Conservation (phyloP, 805 yeast species). For the Ogataea wickerhamii region DNA sequence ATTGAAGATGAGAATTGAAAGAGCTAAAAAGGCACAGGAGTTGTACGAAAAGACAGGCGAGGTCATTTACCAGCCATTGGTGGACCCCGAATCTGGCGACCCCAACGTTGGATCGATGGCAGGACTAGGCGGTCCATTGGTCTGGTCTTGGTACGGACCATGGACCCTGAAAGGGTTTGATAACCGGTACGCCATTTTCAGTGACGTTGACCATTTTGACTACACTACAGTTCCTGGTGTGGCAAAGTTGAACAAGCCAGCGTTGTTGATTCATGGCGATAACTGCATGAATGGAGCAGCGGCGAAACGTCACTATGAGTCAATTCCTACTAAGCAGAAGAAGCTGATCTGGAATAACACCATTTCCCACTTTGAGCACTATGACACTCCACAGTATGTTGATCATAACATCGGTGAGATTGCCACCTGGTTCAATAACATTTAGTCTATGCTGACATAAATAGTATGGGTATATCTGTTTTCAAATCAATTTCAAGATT, state of each 20-base stretch:
- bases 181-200: background rate
- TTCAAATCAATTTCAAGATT: no score
- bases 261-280: background rate
- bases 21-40: background rate
- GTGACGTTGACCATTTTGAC: background rate
- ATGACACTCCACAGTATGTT: background rate
- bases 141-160: background rate
- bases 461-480: conserved; percentile 13
- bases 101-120: background rate
- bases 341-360: conserved; percentile 1
- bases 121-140: background rate
- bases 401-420: background rate
- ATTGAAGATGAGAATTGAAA: background rate
- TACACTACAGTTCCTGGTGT: background rate
- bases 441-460: background rate
- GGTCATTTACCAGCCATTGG: background rate
- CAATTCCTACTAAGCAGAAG: conserved; percentile 1
- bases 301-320: conserved; percentile 1
- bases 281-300: background rate
- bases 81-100: background rate
- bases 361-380: background rate
- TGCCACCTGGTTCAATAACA: background rate
- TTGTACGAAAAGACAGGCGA: background rate
- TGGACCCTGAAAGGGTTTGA: background rate
- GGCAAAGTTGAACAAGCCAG: background rate